Evolutionary conservation across 805 yeast species (phyloP), one percentile per base, ranked within the genome.

Genomic region (Cyberlindnera mycetangii): DNA sequence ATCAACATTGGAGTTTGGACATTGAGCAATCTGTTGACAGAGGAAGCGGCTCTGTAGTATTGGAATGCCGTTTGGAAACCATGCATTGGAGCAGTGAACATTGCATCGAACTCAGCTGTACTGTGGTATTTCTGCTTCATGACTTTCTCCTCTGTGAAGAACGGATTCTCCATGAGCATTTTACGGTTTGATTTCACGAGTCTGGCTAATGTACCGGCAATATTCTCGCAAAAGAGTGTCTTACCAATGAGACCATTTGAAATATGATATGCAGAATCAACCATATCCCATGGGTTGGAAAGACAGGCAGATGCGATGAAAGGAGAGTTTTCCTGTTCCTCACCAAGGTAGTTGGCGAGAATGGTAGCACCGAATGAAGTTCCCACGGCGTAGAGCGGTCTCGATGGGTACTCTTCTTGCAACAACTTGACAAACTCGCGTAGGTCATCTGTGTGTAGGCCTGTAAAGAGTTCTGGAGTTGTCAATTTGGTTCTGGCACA

Each of bases 241-340:
- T 58, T 60, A 7, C 80, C 75, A 53, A 69, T 55, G 32, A 61
- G 62, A 27, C 71, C 63, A 7, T 50, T 45, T 5, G 64, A 52
- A 41, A 81, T 61, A 34, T 72, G 76, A 36, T 66, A 57, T n/a
- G 72, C 68, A 7, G 84, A 72, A 47, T 74, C 79, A 14, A 74
- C 62, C 58, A 85, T 69, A 61, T 85, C 87, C 90, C 90, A 85
- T 9, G 92, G 92, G 18, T 81, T 68, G 14, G 84, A 82, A 54
- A 85, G 64, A 9, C 79, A 64, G 12, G 77, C 70, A 4, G 88
- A 83, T 6, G 83, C 81, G 32, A 73, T 70, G 45, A 83, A 69
- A 43, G 73, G 73, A 1, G 74, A 59, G 41, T 75, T 65, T 2
- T 74, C 76, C 5, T 72, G 73, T 53, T 81, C 87, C 62, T 83